Evolutionary conservation across 1,139 yeast genomes (phyloP), one percentile per base, ranked within the genome.

Genomic region (Groenewaldozyma auringiensis): DNA sequence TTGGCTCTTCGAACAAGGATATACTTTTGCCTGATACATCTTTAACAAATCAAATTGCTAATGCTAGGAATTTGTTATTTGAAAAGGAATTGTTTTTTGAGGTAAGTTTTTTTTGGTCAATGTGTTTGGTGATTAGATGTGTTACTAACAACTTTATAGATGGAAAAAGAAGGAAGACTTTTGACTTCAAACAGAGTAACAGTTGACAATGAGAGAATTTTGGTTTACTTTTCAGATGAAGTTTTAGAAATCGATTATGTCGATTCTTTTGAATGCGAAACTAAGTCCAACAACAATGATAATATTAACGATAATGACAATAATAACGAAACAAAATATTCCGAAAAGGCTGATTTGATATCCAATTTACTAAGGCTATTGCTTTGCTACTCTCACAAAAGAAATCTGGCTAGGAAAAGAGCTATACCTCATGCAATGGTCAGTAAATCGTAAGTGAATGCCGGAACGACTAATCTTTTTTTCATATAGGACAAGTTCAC

Each of bases 111-210:
- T 79, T 77, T 55, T 76, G 78, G 60, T 87, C 82, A 25, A 11
- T 32, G 8, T 4, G 6, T 9, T 9, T 13, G 6, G 14, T 11
- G 6, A 14, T 32, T 11, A 17, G 38, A 17, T 20, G 8, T 9
- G 9, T 20, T 17, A 20, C n/a, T n/a, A n/a, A n/a, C n/a, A n/a
- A n/a, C n/a, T n/a, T 9, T 17, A 4, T 35, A 35, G 55, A 66
- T 89, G 50, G 74, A 81, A 29, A 75, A 82, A 51, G 97, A 89
- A 63, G 88, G 95, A 0, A 74, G 82, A 41, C 62, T 74, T 6
- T 67, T 89, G 50, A 72, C 83, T n/a, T 78, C 88, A 34, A 79
- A 81, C 55, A 81, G 83, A 48, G 94, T 86, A 2, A 72, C 75
- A 21, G 76, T 86, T 6, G 79, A 78, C 36, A 77, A 79, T 46